Evolutionary conservation across 2,329 filamentous ascomycete species (phyloP), one percentile per base, ranked within the genome.

Genomic region (Colletotrichum falcatum): DNA sequence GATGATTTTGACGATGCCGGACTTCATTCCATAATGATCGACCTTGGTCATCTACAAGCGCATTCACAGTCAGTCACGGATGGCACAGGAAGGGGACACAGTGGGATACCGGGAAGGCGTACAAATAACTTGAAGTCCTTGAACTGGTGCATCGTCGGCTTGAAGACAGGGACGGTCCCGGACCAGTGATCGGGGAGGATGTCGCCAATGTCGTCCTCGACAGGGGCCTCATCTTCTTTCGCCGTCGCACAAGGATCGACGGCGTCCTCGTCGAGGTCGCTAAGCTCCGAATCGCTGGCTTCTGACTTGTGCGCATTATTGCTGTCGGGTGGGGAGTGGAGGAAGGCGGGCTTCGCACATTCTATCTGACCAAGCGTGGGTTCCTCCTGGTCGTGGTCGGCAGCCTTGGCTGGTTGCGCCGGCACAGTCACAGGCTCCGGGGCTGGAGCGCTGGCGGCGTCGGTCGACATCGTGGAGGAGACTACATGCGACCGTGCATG

Each of bases 1-100:
- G 63, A 98, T 92, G 69, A 99, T 92, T 83, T 99, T 98, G 78
- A 98, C 90, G 76, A 99, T 98, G 44, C 96, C 96, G 28, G 94
- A 96, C 82, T 94, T 94, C 96, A 99, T 99, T 76, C 96, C 96
- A 80, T 97, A 97, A 74, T 90, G 89, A 80, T 99, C 94, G 72
- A 99, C 90, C 81, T 94, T 95, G 78, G 91, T 89, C 86, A 91
- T 91, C 89, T 91, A 72, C 39, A 69, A 23, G 53, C 59, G 20
- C 35, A 35, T 48, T 60, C 74, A 65, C 63, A 66, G 78, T 81
- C 73, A 81, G 79, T 71, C 73, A 46, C 35, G n/a, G 49, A 18
- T 53, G 51, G 28, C 42, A 61, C 64, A 71, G 46, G 44, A 18
- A 53, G 37, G 53, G 39, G 33, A 48, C 64, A 11, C 48, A 33